A percentile compares a stretch with the other conserved stretches of the same genome.
phyloP scores from a whole-genome alignment of 2,329 filamentous ascomycete genomes.

The Fusarium lyarnte region DNA sequence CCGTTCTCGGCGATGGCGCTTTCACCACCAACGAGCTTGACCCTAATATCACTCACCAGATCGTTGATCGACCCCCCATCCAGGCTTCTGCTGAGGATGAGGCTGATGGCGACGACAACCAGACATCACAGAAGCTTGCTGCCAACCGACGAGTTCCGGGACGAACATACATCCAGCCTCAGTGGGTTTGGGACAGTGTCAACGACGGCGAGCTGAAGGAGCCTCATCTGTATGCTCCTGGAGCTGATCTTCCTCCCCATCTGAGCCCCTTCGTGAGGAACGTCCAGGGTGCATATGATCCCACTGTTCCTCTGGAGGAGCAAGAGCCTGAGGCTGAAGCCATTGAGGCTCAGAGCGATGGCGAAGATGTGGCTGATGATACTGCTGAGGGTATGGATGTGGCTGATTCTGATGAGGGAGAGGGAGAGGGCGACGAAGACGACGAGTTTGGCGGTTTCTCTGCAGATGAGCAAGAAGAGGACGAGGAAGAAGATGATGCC shows the following conservation, averaged over 20 bases:
- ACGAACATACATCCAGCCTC: slow-evolving; percentile 91
- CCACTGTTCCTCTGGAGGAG: slow-evolving; percentile 83
- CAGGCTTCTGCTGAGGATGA: slow-evolving; percentile 62
- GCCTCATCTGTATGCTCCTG: slow-evolving; percentile 88
- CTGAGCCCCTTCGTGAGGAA: slow-evolving; percentile 94
- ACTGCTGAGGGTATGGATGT: slow-evolving; percentile 61
- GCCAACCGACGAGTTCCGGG: slow-evolving; percentile 84
- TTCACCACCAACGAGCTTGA: slow-evolving; percentile 92
- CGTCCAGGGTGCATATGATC: slow-evolving; percentile 89
- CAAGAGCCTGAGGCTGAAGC: slow-evolving; percentile 90
- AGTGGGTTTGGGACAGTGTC: slow-evolving; percentile 98
- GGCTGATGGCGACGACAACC: slow-evolving; percentile 66
- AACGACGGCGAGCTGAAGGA: slow-evolving; percentile 91
- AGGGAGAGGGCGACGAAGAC: slow-evolving; percentile 59
- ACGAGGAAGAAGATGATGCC: slow-evolving; percentile 69
- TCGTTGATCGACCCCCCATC: slow-evolving; percentile 88
- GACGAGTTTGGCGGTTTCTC: slow-evolving; percentile 61
- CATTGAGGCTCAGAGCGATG: slow-evolving; percentile 71
- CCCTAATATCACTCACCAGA: slow-evolving; percentile 91
- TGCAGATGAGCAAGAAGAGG: slow-evolving; percentile 56
- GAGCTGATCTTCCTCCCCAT: slow-evolving; percentile 90
- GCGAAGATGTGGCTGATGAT: slow-evolving; percentile 57
- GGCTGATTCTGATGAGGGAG: slow-evolving; percentile 57
- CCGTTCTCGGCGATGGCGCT: slow-evolving; percentile 87
- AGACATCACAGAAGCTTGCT: slow-evolving; percentile 67